phyloP scores from a whole-genome alignment of 257 asterid species.

The Eucommia ulmoides region DNA sequence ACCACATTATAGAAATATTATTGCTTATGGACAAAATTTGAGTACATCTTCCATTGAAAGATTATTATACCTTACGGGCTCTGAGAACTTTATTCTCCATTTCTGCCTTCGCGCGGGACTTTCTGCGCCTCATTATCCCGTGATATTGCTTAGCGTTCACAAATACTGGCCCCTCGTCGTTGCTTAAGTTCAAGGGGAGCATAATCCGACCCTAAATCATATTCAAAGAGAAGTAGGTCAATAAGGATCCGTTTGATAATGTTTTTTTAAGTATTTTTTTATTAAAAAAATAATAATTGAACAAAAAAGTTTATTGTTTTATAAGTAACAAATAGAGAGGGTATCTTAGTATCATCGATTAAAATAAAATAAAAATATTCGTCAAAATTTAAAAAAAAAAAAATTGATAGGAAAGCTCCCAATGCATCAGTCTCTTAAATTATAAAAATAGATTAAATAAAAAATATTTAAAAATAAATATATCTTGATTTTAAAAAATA shows the following conservation, averaged over 20 bases:
- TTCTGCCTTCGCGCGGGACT: constrained; percentile 56
- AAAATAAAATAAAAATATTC: no score
- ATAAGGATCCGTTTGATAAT: not conserved
- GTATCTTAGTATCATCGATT: no score
- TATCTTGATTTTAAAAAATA: no score
- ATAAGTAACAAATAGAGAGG: not conserved
- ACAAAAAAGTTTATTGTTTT: no score
- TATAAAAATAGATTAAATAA: no score
- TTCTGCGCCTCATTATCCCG: constrained; percentile 66
- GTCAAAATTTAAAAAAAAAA: no score
- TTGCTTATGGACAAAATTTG: no score
- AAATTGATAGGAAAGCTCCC: no score
- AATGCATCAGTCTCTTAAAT: no score
- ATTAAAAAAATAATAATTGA: not conserved
- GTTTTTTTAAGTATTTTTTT: not conserved
- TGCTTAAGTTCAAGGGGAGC: constrained; percentile 49
- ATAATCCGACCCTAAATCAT: constrained; percentile 53
- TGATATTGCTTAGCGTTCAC: constrained; percentile 81
- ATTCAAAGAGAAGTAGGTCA: not conserved
- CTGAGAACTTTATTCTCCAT: constrained; percentile 26
- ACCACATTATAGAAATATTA: not conserved
- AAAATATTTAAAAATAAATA: no score
- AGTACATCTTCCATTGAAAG: no score
- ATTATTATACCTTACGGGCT: constrained; percentile 38
- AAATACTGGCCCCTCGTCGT: constrained; percentile 47